Conservation (phyloP, 495 filamentous ascomycete genomes). For the Diplogelasinospora grovesii region DNA sequence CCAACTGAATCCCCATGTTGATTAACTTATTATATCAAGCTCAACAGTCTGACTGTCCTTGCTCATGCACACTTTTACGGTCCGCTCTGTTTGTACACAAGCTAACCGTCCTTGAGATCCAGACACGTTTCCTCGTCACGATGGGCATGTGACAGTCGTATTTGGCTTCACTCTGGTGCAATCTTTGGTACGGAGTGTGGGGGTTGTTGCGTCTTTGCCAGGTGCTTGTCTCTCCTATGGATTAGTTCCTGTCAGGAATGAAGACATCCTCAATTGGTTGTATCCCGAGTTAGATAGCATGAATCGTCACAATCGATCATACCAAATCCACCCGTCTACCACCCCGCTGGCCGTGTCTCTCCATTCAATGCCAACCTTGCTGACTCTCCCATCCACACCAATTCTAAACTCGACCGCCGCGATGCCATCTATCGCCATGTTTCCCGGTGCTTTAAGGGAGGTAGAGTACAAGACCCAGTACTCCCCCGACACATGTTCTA, state of each 20-base stretch:
- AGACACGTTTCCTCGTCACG: too few relatives aligned
- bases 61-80: too few relatives aligned
- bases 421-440: constrained; percentile 8
- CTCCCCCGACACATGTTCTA: constrained; percentile 30
- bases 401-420: constrained; percentile 23
- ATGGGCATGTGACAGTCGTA: too few relatives aligned
- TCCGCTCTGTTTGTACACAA: constrained; percentile 3
- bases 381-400: neutral
- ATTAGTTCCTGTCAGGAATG: too few relatives aligned
- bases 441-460: constrained; percentile 12
- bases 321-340: constrained; percentile 6
- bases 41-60: constrained; percentile 54
- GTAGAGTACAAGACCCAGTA: constrained; percentile 24
- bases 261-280: too few relatives aligned
- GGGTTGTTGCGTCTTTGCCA: too few relatives aligned
- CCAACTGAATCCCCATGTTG: constrained; percentile 53
- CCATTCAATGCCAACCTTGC: constrained; percentile 3
- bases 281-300: too few relatives aligned
- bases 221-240: too few relatives aligned
- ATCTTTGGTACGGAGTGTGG: too few relatives aligned
- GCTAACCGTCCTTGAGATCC: too few relatives aligned
- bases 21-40: constrained; percentile 47
- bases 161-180: too few relatives aligned
- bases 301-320: constrained; percentile 2
- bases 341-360: constrained; percentile 1